Conservation (phyloP, 345 rosid genomes). For the Boechera retrofracta region DNA sequence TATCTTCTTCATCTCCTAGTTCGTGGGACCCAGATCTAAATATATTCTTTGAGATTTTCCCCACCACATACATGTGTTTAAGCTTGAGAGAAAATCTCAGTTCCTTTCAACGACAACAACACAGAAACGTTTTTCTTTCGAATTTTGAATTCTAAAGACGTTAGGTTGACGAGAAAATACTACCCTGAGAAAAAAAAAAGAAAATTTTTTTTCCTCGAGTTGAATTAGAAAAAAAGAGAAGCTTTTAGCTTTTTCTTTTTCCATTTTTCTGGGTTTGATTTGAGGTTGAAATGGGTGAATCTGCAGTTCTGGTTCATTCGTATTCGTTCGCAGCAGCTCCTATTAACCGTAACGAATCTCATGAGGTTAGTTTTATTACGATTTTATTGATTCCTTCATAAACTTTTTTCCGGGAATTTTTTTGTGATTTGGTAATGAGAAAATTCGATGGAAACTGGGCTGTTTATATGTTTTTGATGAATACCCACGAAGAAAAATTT, state of each 20-base stretch:
- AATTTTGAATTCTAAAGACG: slow-evolving; percentile 41
- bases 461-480: slow-evolving; percentile 12
- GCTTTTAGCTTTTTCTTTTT: not conserved
- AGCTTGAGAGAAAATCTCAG: slow-evolving; percentile 35
- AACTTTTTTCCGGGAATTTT: slow-evolving; percentile 13
- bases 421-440: not conserved
- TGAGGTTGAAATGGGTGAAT: slow-evolving; percentile 68
- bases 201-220: not conserved
- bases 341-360: slow-evolving; percentile 59
- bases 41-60: slow-evolving; percentile 37
- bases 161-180: slow-evolving; percentile 33
- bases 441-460: slow-evolving; percentile 1
- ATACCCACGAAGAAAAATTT: slow-evolving; percentile 9
- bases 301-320: slow-evolving; percentile 81
- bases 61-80: slow-evolving; percentile 29
- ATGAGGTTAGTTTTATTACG: slow-evolving; percentile 57
- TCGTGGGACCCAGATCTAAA: slow-evolving; percentile 47
- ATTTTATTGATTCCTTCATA: not conserved
- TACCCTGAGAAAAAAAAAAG: not conserved
- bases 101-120: slow-evolving; percentile 41
- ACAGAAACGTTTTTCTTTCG: slow-evolving; percentile 9
- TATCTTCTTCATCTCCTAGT: slow-evolving; percentile 29
- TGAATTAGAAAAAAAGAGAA: not conserved
- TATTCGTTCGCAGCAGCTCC: slow-evolving; percentile 64
- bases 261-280: slow-evolving; percentile 29